Evolutionary conservation across 805 yeast genomes (phyloP).

Genomic region (Candida germanica): DNA sequence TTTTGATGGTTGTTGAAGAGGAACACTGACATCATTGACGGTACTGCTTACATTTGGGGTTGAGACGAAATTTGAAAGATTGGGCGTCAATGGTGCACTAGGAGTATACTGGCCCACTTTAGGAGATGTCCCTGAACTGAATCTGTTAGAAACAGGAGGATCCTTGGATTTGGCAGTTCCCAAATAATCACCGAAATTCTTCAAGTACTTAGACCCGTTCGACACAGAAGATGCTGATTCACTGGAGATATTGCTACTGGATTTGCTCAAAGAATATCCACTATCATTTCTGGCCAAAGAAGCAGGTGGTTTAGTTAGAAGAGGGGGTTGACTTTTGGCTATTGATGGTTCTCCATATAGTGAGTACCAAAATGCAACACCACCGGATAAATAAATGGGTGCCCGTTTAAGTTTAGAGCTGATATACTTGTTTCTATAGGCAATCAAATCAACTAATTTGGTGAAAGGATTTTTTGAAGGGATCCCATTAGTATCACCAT

Average conservation of each 20-base stretch:
- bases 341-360: conserved; percentile 26
- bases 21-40: not conserved
- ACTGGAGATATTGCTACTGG: conserved; percentile 4
- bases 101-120: conserved; percentile 7
- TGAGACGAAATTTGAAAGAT: conserved; percentile 1
- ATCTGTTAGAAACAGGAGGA: conserved; percentile 19
- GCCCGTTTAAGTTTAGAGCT: conserved; percentile 29
- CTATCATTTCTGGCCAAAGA: conserved; percentile 15
- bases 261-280: conserved; percentile 7
- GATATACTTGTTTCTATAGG: conserved; percentile 29
- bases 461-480: conserved; percentile 56
- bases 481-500: conserved; percentile 33
- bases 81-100: conserved; percentile 12
- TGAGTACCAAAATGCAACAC: conserved; percentile 32
- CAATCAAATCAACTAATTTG: conserved; percentile 39
- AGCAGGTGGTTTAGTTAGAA: conserved; percentile 18
- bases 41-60: not conserved
- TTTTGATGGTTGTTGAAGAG: conserved; percentile 1
- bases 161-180: conserved; percentile 23
- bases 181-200: conserved; percentile 28
- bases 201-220: conserved; percentile 23
- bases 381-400: conserved; percentile 37
- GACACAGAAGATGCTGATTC: conserved; percentile 9
- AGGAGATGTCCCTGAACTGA: conserved; percentile 1
- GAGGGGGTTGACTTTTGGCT: conserved; percentile 12